Evolutionary conservation across 768 basidiomycete genomes (phyloP), one percentile per base, ranked within the genome.

Genomic region (Mycena amicta): DNA sequence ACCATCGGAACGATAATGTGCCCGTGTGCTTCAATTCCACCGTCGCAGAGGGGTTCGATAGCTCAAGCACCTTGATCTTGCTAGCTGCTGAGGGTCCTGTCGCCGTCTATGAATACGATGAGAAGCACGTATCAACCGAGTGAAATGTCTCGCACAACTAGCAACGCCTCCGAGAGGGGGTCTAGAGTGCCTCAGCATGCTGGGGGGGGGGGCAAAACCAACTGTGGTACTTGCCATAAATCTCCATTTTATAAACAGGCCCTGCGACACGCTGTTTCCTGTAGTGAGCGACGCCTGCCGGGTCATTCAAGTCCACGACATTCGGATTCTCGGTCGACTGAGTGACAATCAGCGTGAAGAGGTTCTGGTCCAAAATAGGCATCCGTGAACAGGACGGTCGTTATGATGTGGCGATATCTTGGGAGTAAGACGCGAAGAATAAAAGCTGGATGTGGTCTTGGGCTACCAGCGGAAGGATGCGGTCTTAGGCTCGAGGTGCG

Each of bases 361-460:
- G 76, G 70, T 93, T 93, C 71, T 91, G 83, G 71, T 93, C 92
- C 54, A 94, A 76, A 68, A n/a, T n/a, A n/a, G n/a, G n/a, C n/a
- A n/a, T n/a, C n/a, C n/a, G n/a, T n/a, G n/a, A n/a, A n/a, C n/a
- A n/a, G n/a, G n/a, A n/a, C n/a, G n/a, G n/a, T n/a, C n/a, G n/a
- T n/a, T n/a, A n/a, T n/a, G n/a, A n/a, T n/a, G n/a, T n/a, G n/a
- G n/a, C n/a, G n/a, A n/a, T n/a, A n/a, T n/a, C n/a, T n/a, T n/a
- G n/a, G n/a, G n/a, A n/a, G n/a, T n/a, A n/a, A n/a, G n/a, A n/a
- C n/a, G n/a, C n/a, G n/a, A n/a, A n/a, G n/a, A n/a, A n/a, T n/a
- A n/a, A n/a, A n/a, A n/a, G n/a, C n/a, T n/a, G n/a, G n/a, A n/a
- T n/a, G n/a, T n/a, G n/a, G n/a, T n/a, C n/a, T n/a, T n/a, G n/a